These are phyloP conservation scores for Thamnidium elegans DNA, from an alignment of 192 early-diverging fungal species.

Conservation along the genomic window DNA sequence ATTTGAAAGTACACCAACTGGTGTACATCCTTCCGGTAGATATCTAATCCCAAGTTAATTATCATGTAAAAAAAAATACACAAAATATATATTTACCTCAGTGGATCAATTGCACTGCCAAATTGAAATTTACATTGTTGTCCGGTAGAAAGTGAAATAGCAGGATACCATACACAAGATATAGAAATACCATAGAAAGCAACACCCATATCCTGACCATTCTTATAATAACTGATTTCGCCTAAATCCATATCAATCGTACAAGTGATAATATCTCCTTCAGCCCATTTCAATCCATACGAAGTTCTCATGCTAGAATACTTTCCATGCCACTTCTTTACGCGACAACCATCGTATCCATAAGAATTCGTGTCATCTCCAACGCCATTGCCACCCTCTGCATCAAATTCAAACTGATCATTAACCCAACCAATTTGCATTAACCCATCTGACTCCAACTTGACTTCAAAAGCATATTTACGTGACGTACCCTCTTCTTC, in stretches of 20 bases:
- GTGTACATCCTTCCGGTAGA: constrained; percentile 15
- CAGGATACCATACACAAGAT: constrained; percentile 30
- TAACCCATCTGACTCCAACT: constrained; percentile 52
- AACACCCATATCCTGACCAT: constrained; percentile 58
- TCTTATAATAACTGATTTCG: constrained; percentile 52
- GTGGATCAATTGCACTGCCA: constrained; percentile 40
- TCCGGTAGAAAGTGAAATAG: constrained; percentile 56
- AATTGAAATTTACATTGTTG: constrained; percentile 58
- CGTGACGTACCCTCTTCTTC: not conserved
- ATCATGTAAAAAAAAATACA: not conserved
- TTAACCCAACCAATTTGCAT: constrained; percentile 69
- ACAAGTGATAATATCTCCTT: constrained; percentile 56
- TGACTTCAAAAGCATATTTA: constrained; percentile 47
- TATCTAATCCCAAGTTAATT: not conserved
- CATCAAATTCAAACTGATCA: constrained; percentile 45
- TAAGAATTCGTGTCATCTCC: constrained; percentile 67
- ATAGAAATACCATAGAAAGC: constrained; percentile 51
- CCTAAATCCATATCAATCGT: constrained; percentile 51
- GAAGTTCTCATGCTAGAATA: constrained; percentile 12
- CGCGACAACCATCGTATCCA: constrained; percentile 59
- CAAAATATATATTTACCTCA: constrained; percentile 12
- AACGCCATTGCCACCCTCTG: constrained; percentile 66
- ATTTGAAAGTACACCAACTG: constrained; percentile 8
- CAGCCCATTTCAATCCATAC: constrained; percentile 45
- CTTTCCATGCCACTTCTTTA: constrained; percentile 65